Base-by-base conservation (phyloP, 176 grass and related monocot species). In the Oryza meyeriana region DNA sequence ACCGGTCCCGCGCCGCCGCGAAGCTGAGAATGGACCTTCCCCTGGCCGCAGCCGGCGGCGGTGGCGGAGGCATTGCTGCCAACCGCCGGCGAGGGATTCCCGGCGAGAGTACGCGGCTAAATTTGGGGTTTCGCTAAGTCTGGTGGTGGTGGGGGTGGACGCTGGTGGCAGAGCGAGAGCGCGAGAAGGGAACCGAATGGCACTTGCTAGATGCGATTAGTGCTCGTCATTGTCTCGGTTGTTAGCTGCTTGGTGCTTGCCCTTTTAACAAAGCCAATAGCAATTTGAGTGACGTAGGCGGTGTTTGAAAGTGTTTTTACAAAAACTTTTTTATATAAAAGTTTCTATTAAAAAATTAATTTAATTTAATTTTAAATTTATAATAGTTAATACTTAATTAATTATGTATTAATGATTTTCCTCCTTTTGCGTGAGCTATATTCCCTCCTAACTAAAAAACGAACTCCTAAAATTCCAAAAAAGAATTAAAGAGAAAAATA, bases 1-100 rank as follows among this genome's bases (percentile, higher is more conserved):
- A 95, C 29, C 86, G 75, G 76, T 98, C 92, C 36, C 95, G 89
- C 59, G 79, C 75, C 47, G 85, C 92, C 29, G 95, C 90, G 82
- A 98, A 86, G 90, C 92, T 98, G 81, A 91, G 79, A 78, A 82
- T 83, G 68, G 70, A 72, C 40, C 59, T 65, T 76, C 64, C 69
- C 50, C 38, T 27, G 86, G 86, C 50, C 50, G 18, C 77, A 63
- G 58, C 17, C 40, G 80, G 62, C 76, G 76, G 86, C 28, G 76
- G 81, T 0, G 81, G 77, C 65, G 66, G 81, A 79, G 86, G 87
- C 83, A 89, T 92, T 76, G 78, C 14, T 29, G 87, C 42, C 66
- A 27, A 45, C 47, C 45, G 34, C 31, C 66, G 78, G 84, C 33
- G 36, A 31, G 70, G 3, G 77, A 42, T 20, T 26, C 7, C 26